Evolutionary conservation across 1,284 basidiomycete species (phyloP).

Genomic region (Chalciporus sp.): DNA sequence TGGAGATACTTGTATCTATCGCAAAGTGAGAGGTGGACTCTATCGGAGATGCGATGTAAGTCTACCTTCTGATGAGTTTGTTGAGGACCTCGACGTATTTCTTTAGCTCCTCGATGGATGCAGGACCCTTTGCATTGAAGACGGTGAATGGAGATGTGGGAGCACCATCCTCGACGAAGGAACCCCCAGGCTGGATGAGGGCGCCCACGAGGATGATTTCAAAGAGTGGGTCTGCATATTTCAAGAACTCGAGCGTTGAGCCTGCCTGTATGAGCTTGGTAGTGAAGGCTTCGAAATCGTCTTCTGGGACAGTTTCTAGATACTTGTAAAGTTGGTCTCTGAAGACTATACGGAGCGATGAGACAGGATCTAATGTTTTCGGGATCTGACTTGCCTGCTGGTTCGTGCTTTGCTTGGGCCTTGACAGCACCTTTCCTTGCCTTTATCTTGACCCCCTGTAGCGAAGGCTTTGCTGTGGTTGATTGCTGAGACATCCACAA

Average conservation of each 20-base stretch:
- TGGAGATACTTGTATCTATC: slow-evolving; percentile 96
- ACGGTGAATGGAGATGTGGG: slow-evolving; percentile 83
- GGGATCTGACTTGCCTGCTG: slow-evolving; percentile 49
- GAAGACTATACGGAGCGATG: slow-evolving; percentile 64
- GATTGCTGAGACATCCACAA: slow-evolving; percentile 88
- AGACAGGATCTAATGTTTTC: slow-evolving; percentile 16
- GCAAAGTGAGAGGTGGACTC: slow-evolving; percentile 10
- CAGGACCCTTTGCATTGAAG: slow-evolving; percentile 78
- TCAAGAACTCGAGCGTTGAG: slow-evolving; percentile 88
- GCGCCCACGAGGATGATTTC: slow-evolving; percentile 94
- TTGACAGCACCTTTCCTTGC: slow-evolving; percentile 86
- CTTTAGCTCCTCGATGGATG: slow-evolving; percentile 82
- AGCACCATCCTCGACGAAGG: slow-evolving; percentile 85
- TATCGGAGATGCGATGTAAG: slow-evolving; percentile 1
- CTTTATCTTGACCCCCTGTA: slow-evolving; percentile 87
- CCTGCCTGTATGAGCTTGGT: slow-evolving; percentile 91
- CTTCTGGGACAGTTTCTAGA: slow-evolving; percentile 81
- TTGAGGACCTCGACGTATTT: slow-evolving; percentile 92
- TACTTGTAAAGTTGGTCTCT: slow-evolving; percentile 95
- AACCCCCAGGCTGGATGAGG: slow-evolving; percentile 93
- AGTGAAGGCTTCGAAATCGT: slow-evolving; percentile 83
- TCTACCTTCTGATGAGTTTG: slow-evolving; percentile 90
- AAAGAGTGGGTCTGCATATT: slow-evolving; percentile 95
- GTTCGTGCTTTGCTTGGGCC: slow-evolving; percentile 88
- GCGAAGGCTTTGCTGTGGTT: slow-evolving; percentile 78